A percentile compares a stretch with the other conserved stretches of the same genome.
Conservation (phyloP, 2,329 filamentous ascomycete species). For the Colletotrichum lini region DNA sequence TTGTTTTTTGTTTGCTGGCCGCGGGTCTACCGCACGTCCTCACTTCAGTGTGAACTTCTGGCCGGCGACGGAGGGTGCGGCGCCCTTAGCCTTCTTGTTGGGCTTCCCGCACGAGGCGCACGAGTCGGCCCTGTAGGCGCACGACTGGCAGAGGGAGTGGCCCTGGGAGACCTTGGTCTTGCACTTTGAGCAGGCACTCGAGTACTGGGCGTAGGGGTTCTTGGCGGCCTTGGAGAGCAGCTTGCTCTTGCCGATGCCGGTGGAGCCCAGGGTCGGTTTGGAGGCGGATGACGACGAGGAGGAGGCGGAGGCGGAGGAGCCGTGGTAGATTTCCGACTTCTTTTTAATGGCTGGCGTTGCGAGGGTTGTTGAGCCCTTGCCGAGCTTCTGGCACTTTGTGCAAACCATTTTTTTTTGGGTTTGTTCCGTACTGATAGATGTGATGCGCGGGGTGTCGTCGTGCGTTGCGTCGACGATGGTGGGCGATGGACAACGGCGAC, state of each 20-base stretch:
- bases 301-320: constrained; percentile 66
- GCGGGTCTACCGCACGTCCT: constrained; percentile 41
- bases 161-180: constrained; percentile 76
- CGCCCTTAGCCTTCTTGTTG: constrained; percentile 63
- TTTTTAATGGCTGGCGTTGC: constrained; percentile 77
- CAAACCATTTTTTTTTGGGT: constrained; percentile 71
- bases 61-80: constrained; percentile 69
- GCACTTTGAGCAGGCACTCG: constrained; percentile 72
- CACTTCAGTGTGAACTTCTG: constrained; percentile 76
- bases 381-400: constrained; percentile 73
- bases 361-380: constrained; percentile 69
- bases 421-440: neutral
- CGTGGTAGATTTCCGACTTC: constrained; percentile 77
- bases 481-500: neutral
- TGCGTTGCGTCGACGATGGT: neutral
- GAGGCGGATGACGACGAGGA: constrained; percentile 56
- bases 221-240: constrained; percentile 75
- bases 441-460: neutral
- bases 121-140: constrained; percentile 73
- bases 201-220: constrained; percentile 76
- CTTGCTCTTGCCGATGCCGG: constrained; percentile 76
- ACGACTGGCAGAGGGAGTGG: constrained; percentile 72
- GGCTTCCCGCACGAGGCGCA: constrained; percentile 76
- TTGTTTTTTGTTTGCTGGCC: neutral
- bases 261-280: constrained; percentile 69